These are phyloP conservation scores for Triticum dicoccoides DNA, from an alignment of 176 grass and related monocot species.

Conservation along the genomic window DNA sequence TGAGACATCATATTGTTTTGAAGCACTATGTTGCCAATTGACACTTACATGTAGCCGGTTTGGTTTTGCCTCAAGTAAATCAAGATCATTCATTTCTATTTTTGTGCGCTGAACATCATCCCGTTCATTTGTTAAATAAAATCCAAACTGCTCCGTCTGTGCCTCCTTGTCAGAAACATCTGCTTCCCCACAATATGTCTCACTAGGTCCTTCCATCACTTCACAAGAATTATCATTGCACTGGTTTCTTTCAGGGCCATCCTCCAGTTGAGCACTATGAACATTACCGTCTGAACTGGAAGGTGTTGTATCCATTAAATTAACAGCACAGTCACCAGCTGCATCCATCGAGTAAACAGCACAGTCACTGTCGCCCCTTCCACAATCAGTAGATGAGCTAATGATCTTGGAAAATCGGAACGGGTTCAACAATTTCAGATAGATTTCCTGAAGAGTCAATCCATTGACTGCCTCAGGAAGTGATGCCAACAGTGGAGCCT, in stretches of 20 bases:
- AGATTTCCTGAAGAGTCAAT: constrained; percentile 48
- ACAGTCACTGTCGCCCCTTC: constrained; percentile 14
- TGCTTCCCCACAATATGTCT: background rate
- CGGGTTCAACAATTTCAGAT: constrained; percentile 66
- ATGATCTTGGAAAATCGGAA: constrained; percentile 45
- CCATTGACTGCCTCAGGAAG: constrained; percentile 67
- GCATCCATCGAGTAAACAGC: constrained; percentile 31
- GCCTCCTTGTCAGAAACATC: constrained; percentile 29
- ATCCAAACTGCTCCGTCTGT: constrained; percentile 31
- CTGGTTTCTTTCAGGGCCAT: constrained; percentile 25
- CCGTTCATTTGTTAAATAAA: constrained; percentile 73
- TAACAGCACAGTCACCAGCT: background rate
- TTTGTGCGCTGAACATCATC: constrained; percentile 45
- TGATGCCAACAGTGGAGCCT: constrained; percentile 59
- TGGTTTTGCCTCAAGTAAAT: constrained; percentile 33
- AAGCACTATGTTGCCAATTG: constrained; percentile 41
- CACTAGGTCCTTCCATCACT: constrained; percentile 3
- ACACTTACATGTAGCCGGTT: constrained; percentile 64
- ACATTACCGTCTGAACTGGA: constrained; percentile 25
- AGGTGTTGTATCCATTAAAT: constrained; percentile 35
- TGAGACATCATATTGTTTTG: constrained; percentile 40
- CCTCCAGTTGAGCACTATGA: constrained; percentile 17
- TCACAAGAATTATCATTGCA: constrained; percentile 27
- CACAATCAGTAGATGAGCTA: constrained; percentile 37
- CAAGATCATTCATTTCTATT: constrained; percentile 56